Evolutionary conservation across 1,284 basidiomycete genomes (phyloP).

Genomic region (Sanghuangporus weigelae): DNA sequence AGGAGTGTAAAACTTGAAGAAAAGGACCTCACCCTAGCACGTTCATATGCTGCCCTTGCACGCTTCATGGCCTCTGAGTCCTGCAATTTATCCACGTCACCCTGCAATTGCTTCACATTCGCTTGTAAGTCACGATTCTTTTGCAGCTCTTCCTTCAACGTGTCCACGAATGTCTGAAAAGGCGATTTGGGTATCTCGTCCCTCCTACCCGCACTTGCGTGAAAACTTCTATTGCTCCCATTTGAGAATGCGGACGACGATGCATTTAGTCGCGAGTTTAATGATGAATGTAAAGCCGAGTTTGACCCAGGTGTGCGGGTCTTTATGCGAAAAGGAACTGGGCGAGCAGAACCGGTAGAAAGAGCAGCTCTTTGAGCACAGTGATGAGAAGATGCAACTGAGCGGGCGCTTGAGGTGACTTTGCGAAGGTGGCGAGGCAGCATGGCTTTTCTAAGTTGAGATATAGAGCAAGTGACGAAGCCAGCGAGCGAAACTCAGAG

Average conservation of each 20-base stretch:
- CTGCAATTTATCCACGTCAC: conserved; percentile 95
- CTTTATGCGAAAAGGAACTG: not conserved
- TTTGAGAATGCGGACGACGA: not conserved
- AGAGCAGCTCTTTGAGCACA: not conserved
- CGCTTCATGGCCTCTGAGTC: conserved; percentile 96
- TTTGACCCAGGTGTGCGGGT: not conserved
- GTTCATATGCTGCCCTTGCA: conserved; percentile 88
- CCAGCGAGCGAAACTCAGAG: not conserved
- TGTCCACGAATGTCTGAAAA: conserved; percentile 94
- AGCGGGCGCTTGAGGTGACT: not conserved
- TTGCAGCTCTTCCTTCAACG: conserved; percentile 85
- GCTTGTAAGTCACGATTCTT: conserved; percentile 96
- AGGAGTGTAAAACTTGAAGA: conserved; percentile 3
- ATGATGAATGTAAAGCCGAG: not conserved
- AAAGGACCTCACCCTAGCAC: conserved; percentile 69
- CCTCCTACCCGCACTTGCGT: conserved; percentile 55
- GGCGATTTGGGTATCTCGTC: conserved; percentile 83
- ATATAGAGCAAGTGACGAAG: not conserved
- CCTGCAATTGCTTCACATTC: conserved; percentile 94
- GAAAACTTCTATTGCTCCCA: conserved; percentile 37
- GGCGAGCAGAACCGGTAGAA: not conserved
- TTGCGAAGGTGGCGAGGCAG: conserved; percentile 15
- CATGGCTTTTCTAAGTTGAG: not conserved
- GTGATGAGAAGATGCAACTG: not conserved
- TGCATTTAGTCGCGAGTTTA: not conserved